A percentile compares a stretch with the other conserved stretches of the same genome.
Conservation (phyloP, 345 rosid genomes). For the Turnera subulata region DNA sequence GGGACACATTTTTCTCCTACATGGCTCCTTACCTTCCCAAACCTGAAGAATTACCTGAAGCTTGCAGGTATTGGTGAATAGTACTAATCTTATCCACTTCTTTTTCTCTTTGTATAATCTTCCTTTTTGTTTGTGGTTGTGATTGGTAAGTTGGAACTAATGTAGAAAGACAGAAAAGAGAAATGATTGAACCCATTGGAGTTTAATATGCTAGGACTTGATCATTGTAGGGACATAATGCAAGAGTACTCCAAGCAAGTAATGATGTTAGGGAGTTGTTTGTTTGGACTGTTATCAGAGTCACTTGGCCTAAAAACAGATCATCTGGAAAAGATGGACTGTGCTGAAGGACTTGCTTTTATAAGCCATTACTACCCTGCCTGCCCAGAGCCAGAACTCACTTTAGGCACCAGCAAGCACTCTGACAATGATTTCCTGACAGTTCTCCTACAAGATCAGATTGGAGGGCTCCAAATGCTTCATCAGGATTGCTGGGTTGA, state of each 20-base stretch:
- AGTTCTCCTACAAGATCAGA: constrained; percentile 21
- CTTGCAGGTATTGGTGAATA: constrained; percentile 6
- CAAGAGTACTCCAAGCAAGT: constrained; percentile 16
- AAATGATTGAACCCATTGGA: too few relatives aligned
- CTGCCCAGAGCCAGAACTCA: constrained; percentile 12
- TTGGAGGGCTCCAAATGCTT: constrained; percentile 24
- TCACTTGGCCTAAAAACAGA: constrained; percentile 12
- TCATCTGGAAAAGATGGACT: constrained; percentile 16
- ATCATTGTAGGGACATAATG: constrained; percentile 8
- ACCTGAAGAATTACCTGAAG: constrained; percentile 13
- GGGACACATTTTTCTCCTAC: constrained; percentile 7
- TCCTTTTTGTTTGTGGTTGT: not conserved
- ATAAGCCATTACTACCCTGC: constrained; percentile 14
- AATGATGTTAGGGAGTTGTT: not conserved
- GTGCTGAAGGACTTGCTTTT: constrained; percentile 12
- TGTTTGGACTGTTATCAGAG: constrained; percentile 17
- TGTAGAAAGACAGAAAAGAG: too few relatives aligned
- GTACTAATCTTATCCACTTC: too few relatives aligned
- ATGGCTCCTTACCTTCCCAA: constrained; percentile 15
- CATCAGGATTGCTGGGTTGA: constrained; percentile 19
- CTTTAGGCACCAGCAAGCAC: constrained; percentile 13
- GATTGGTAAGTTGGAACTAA: too few relatives aligned
- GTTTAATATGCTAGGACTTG: too few relatives aligned
- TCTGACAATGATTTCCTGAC: constrained; percentile 18
- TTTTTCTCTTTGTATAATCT: too few relatives aligned